Percentiles rank a stretch among this genome's conserved stretches.
Evolutionary conservation across 2,329 filamentous ascomycete genomes (phyloP).

Genomic region (Bipolaris bicolor): DNA sequence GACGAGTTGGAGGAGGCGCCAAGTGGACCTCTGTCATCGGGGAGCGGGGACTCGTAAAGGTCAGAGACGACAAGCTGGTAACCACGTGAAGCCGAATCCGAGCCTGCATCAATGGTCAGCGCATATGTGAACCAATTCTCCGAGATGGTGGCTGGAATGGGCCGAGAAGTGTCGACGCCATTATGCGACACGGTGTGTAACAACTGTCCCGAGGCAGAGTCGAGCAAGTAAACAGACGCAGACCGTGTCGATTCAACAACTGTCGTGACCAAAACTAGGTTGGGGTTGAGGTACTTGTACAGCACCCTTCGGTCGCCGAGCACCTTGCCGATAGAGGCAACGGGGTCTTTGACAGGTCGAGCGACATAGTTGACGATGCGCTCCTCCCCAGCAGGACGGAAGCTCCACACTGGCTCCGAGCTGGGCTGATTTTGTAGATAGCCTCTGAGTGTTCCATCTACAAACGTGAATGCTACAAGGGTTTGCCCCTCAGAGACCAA

Average conservation of each 20-base stretch:
- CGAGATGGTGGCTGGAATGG: constrained; percentile 77
- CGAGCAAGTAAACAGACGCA: constrained; percentile 78
- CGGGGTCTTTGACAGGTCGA: constrained; percentile 77
- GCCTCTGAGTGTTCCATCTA: constrained; percentile 43
- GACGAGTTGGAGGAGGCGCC: constrained; percentile 75
- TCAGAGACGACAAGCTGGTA: constrained; percentile 87
- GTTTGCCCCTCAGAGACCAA: constrained; percentile 26
- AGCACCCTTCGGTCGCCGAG: constrained; percentile 89
- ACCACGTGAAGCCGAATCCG: constrained; percentile 69
- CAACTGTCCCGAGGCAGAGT: constrained; percentile 83
- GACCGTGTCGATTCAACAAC: constrained; percentile 63
- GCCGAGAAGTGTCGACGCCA: constrained; percentile 74
- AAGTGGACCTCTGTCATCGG: constrained; percentile 85
- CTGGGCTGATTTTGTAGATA: constrained; percentile 30
- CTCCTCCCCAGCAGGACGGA: constrained; percentile 69
- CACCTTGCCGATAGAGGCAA: constrained; percentile 94
- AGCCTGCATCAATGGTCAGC: constrained; percentile 63
- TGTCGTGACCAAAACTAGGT: constrained; percentile 77
- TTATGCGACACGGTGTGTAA: constrained; percentile 73
- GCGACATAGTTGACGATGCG: constrained; percentile 71
- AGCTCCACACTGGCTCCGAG: constrained; percentile 67
- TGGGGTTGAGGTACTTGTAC: constrained; percentile 96
- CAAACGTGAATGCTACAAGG: constrained; percentile 42
- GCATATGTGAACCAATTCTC: constrained; percentile 97
- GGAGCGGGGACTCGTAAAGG: constrained; percentile 82